phyloP scores from a whole-genome alignment of 495 filamentous ascomycete species.

The Lasiosphaeriaceae sp. region DNA sequence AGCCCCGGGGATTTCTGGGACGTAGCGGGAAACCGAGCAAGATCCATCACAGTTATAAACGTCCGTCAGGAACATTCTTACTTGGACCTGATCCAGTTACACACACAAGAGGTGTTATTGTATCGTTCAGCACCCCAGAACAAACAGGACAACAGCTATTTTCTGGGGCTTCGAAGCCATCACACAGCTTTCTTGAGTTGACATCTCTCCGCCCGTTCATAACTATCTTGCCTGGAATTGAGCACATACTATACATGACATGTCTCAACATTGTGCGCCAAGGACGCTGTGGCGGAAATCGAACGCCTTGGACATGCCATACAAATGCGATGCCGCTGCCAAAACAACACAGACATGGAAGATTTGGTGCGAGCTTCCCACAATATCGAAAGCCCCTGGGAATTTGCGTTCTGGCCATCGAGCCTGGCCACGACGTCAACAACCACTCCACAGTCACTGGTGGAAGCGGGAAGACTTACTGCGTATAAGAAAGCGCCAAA shows the following conservation, averaged over 20 bases:
- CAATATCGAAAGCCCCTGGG: constrained; percentile 69
- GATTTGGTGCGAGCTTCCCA: constrained; percentile 75
- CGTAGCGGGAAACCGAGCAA: too few species aligned
- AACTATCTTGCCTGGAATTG: too few species aligned
- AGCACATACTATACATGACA: too few species aligned
- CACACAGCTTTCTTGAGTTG: too few species aligned
- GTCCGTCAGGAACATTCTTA: too few species aligned
- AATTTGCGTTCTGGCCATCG: constrained; percentile 59
- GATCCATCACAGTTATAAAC: too few species aligned
- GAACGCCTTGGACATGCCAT: constrained; percentile 55
- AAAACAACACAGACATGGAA: constrained; percentile 71
- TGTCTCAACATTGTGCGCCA: constrained; percentile 28
- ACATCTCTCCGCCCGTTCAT: too few species aligned
- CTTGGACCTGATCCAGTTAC: too few species aligned
- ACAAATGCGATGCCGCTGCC: constrained; percentile 61
- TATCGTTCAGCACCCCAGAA: too few species aligned
- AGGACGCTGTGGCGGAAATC: constrained; percentile 43
- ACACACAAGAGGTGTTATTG: neutral
- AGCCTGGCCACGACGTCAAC: constrained; percentile 20
- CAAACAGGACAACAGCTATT: too few species aligned
- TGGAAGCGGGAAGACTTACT: constrained; percentile 15
- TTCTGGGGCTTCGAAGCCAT: too few species aligned
- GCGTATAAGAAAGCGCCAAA: constrained; percentile 82
- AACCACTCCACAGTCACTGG: neutral
- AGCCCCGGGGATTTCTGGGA: too few species aligned